Conservation (phyloP, 1,139 yeast species). For the Lodderomyces pseudojiufengensis region DNA sequence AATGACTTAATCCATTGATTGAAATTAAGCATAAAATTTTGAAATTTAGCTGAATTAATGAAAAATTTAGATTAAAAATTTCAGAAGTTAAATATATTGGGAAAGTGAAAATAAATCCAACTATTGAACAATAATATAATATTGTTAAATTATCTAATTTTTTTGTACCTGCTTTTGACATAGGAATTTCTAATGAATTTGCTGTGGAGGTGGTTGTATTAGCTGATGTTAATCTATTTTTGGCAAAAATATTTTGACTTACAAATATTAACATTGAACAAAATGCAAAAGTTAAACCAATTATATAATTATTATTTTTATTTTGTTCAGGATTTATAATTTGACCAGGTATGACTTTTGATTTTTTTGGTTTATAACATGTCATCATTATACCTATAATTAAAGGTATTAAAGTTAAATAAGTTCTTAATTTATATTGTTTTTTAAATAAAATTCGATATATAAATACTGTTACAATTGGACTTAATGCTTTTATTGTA, state of each 20-base stretch:
- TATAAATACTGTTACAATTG: slow-evolving; percentile 80
- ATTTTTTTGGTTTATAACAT: slow-evolving; percentile 47
- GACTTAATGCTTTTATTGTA: slow-evolving; percentile 86
- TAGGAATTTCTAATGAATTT: slow-evolving; percentile 7
- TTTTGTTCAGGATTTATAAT: not conserved
- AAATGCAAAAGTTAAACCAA: slow-evolving; percentile 73
- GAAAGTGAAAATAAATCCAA: slow-evolving; percentile 74
- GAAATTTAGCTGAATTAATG: slow-evolving; percentile 32
- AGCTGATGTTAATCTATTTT: slow-evolving; percentile 62
- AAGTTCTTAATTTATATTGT: slow-evolving; percentile 61
- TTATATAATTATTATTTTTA: slow-evolving; percentile 25
- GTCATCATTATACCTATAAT: slow-evolving; percentile 82
- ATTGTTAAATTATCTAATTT: slow-evolving; percentile 81
- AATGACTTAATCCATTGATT: slow-evolving; percentile 76
- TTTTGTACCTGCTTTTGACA: slow-evolving; percentile 15
- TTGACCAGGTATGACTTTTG: not conserved
- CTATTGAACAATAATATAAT: slow-evolving; percentile 74
- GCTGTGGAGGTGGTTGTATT: slow-evolving; percentile 1
- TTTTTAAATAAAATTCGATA: slow-evolving; percentile 60
- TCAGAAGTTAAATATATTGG: slow-evolving; percentile 77
- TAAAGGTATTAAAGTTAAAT: slow-evolving; percentile 71
- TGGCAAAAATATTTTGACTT: slow-evolving; percentile 87
- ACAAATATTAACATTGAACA: slow-evolving; percentile 84
- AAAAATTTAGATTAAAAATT: slow-evolving; percentile 24
- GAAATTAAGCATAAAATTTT: slow-evolving; percentile 35